Evolutionary conservation across 192 early-diverging fungal species (phyloP).

Genomic region (Backusella parvicylindrica): DNA sequence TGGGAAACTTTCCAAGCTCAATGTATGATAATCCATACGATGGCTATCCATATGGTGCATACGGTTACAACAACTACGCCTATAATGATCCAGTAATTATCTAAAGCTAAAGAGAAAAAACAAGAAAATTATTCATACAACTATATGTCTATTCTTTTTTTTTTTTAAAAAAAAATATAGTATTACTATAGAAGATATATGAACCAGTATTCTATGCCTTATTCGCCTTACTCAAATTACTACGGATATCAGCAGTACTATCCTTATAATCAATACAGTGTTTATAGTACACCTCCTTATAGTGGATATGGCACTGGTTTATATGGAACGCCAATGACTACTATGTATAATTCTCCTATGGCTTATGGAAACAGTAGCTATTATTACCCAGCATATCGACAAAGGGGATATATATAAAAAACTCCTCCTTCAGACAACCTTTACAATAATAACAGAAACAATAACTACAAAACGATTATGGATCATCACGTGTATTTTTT

Average conservation of each 20-base stretch:
- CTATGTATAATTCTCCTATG: background rate
- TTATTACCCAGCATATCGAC: background rate
- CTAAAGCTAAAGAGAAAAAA: background rate
- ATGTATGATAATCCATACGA: background rate
- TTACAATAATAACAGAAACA: background rate
- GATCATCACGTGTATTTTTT: background rate
- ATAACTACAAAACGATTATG: background rate
- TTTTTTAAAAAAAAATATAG: background rate
- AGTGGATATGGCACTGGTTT: background rate
- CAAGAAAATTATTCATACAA: background rate
- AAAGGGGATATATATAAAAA: background rate
- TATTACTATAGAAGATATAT: background rate
- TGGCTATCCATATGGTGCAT: background rate
- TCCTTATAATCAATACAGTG: background rate
- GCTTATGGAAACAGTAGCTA: background rate
- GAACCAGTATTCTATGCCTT: background rate
- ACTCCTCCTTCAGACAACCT: background rate
- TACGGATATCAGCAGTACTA: background rate
- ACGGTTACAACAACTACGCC: background rate
- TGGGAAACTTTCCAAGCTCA: background rate
- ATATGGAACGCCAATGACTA: background rate
- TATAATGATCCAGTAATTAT: slow-evolving; percentile 1
- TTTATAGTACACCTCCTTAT: background rate
- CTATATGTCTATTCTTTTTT: background rate
- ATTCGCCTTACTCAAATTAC: background rate